These are phyloP conservation scores for Calonectria ilicicola DNA, from an alignment of 2,329 filamentous ascomycete genomes.

Conservation along the genomic window DNA sequence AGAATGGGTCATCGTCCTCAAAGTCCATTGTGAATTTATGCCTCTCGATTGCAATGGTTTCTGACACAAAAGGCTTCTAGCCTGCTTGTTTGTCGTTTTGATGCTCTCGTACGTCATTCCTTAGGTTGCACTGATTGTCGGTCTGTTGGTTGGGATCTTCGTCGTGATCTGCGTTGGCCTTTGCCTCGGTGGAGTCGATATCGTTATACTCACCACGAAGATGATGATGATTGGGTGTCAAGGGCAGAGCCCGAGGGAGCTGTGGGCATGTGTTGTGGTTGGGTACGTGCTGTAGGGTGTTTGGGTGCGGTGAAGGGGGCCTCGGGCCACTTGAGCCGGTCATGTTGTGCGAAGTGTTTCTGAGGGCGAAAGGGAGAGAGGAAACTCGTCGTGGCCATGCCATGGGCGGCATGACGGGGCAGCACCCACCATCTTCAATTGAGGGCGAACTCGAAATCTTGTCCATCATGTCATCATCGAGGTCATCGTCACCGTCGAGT, in stretches of 20 bases:
- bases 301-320: conserved; percentile 56
- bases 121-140: neutral
- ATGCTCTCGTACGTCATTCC: conserved; percentile 6
- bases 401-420: conserved; percentile 51
- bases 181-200: conserved; percentile 34
- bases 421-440: conserved; percentile 97
- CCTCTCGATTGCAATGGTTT: conserved; percentile 2
- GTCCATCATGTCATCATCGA: conserved; percentile 96
- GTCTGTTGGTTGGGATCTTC: conserved; percentile 18
- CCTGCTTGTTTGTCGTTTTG: conserved; percentile 18
- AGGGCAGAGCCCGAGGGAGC: conserved; percentile 29
- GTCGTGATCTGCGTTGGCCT: conserved; percentile 23
- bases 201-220: conserved; percentile 60
- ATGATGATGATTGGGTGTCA: conserved; percentile 55
- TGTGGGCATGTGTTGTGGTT: conserved; percentile 36
- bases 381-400: conserved; percentile 59
- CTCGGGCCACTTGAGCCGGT: conserved; percentile 39
- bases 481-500: conserved; percentile 75
- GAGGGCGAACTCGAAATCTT: conserved; percentile 98
- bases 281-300: conserved; percentile 47
- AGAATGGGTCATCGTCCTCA: conserved; percentile 27
- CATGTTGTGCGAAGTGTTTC: conserved; percentile 45
- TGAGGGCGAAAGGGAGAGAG: conserved; percentile 51
- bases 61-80: conserved; percentile 36
- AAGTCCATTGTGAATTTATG: neutral